These are phyloP conservation scores for Penicillium lividum DNA, from an alignment of 495 filamentous ascomycete genomes.

Conservation along the genomic window DNA sequence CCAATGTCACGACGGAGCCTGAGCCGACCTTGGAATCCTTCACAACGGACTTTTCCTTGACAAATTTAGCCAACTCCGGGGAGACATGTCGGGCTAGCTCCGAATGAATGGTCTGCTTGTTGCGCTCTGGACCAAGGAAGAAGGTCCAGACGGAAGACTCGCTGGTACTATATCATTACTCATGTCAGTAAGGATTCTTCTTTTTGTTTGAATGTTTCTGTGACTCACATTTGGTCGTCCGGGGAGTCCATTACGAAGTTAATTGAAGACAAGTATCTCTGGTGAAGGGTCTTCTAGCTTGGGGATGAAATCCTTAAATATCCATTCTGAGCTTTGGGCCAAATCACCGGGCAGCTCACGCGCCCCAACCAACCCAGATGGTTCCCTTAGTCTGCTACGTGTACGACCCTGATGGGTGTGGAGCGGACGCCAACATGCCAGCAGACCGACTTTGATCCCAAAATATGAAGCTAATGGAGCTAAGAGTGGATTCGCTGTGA, in stretches of 20 bases:
- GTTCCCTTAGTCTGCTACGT: slow-evolving; percentile 36
- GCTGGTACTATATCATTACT: slow-evolving; percentile 35
- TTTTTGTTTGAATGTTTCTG: background rate
- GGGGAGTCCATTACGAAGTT: slow-evolving; percentile 33
- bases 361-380: slow-evolving; percentile 24
- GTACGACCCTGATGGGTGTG: slow-evolving; percentile 36
- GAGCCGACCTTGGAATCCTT: background rate
- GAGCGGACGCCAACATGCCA: slow-evolving; percentile 21
- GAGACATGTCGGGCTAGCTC: slow-evolving; percentile 50
- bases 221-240: slow-evolving; percentile 39
- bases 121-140: slow-evolving; percentile 47
- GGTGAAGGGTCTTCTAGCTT: slow-evolving; percentile 2
- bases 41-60: background rate
- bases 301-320: slow-evolving; percentile 14
- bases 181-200: background rate
- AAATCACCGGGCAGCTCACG: slow-evolving; percentile 14
- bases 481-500: slow-evolving; percentile 2
- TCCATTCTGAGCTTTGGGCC: slow-evolving; percentile 1
- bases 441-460: slow-evolving; percentile 21
- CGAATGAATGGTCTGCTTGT: slow-evolving; percentile 49
- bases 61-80: slow-evolving; percentile 42
- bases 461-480: background rate
- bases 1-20: slow-evolving; percentile 34
- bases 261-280: slow-evolving; percentile 4
- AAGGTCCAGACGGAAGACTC: slow-evolving; percentile 50